Evolutionary conservation across 176 grass and related monocot species (phyloP).

Genomic region (Guadua angustifolia): DNA sequence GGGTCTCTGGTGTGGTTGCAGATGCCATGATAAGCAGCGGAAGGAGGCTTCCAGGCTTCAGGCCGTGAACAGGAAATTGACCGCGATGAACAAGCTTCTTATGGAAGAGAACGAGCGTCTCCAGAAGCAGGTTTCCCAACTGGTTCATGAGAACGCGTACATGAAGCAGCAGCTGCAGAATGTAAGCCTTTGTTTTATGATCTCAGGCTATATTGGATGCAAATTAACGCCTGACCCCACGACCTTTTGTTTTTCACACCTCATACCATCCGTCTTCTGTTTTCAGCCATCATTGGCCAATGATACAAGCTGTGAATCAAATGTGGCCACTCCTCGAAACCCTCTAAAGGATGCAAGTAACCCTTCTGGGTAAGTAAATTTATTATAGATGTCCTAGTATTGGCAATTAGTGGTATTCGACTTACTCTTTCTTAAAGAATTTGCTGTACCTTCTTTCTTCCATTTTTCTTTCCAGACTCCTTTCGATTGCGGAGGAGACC

Average conservation of each 20-base stretch:
- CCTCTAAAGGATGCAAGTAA: conserved; percentile 81
- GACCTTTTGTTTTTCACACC: not conserved
- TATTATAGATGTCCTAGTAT: not conserved
- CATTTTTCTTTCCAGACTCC: conserved; percentile 55
- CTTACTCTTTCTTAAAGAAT: not conserved
- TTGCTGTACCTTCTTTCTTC: not conserved
- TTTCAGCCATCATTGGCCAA: conserved; percentile 67
- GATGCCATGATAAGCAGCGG: conserved; percentile 95
- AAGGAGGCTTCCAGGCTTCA: conserved; percentile 94
- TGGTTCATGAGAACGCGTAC: conserved; percentile 85
- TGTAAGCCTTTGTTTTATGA: conserved; percentile 48
- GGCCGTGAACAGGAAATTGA: conserved; percentile 92
- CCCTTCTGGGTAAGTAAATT: conserved; percentile 81
- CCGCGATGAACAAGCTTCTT: conserved; percentile 96
- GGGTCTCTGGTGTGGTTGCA: conserved; percentile 26
- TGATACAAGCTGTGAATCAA: conserved; percentile 90
- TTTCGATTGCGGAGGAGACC: conserved; percentile 90
- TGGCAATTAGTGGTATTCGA: not conserved
- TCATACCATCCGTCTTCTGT: conserved; percentile 5
- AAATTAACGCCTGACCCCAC: not conserved
- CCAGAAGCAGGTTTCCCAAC: conserved; percentile 94
- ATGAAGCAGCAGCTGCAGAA: conserved; percentile 95
- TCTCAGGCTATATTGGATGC: not conserved
- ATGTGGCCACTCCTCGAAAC: conserved; percentile 77
- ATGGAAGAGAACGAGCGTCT: conserved; percentile 99